A percentile compares a stretch with the other conserved stretches of the same genome.
These are phyloP conservation scores for Cyclotella atomus DNA, from an alignment of 108 stramenopile species.

Conservation along the genomic window DNA sequence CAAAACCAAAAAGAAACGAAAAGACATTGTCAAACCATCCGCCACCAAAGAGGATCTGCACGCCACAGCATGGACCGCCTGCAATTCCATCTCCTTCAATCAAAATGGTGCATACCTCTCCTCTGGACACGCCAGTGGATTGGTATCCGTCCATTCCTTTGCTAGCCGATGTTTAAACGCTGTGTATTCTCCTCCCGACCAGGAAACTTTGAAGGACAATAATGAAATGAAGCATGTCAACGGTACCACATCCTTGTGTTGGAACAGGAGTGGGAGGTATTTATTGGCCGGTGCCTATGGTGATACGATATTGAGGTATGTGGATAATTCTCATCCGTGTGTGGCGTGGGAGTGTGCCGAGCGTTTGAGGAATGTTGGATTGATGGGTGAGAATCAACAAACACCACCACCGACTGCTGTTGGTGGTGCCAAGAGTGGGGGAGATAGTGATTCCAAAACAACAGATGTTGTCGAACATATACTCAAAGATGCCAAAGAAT, in stretches of 20 bases:
- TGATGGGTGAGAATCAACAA: no score
- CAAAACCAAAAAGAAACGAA: not conserved
- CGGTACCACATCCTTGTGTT: conserved; percentile 73
- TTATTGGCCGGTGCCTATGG: conserved; percentile 64
- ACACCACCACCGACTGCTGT: no score
- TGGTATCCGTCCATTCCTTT: conserved; percentile 62
- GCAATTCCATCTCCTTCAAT: conserved; percentile 72
- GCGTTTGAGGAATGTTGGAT: not conserved
- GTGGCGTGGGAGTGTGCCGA: conserved; percentile 25
- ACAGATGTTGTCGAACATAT: not conserved
- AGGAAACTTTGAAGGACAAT: not conserved
- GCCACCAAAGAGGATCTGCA: conserved; percentile 12
- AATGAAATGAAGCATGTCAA: conserved; percentile 14
- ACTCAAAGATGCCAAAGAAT: not conserved
- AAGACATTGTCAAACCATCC: not conserved
- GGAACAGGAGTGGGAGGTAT: conserved; percentile 61
- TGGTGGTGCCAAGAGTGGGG: no score
- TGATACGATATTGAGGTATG: conserved; percentile 52
- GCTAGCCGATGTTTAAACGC: conserved; percentile 64
- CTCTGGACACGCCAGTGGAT: conserved; percentile 75
- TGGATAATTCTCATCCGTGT: conserved; percentile 76
- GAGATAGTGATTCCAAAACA: no score
- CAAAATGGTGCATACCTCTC: conserved; percentile 71
- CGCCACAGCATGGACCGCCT: conserved; percentile 61
- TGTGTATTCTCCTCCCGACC: conserved; percentile 52